These are phyloP conservation scores for Entonaema liquescens DNA, from an alignment of 495 filamentous ascomycete genomes.

Conservation along the genomic window DNA sequence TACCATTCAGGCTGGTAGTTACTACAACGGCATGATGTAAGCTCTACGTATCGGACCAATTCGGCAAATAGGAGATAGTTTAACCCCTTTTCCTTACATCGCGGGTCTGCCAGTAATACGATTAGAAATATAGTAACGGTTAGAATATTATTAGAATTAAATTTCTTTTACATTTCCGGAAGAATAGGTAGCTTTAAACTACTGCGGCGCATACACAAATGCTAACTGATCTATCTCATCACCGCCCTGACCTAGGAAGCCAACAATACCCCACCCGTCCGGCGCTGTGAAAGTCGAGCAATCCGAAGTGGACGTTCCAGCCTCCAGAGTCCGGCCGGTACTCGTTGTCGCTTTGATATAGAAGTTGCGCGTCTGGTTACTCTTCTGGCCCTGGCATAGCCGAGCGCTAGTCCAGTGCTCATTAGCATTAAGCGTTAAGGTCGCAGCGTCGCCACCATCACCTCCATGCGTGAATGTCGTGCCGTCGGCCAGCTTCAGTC, in stretches of 20 bases:
- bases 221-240: slow-evolving; percentile 68
- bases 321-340: slow-evolving; percentile 56
- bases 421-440: slow-evolving; percentile 53
- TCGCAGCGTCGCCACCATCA: slow-evolving; percentile 56
- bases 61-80: slow-evolving; percentile 10
- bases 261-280: slow-evolving; percentile 64
- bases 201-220: slow-evolving; percentile 61
- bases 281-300: slow-evolving; percentile 61
- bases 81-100: neutral
- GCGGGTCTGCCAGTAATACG: neutral
- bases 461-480: slow-evolving; percentile 63
- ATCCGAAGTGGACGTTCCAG: slow-evolving; percentile 58
- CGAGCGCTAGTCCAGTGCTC: slow-evolving; percentile 61
- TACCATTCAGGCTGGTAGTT: slow-evolving; percentile 26
- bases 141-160: slow-evolving; percentile 16
- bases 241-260: slow-evolving; percentile 65
- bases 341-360: slow-evolving; percentile 65
- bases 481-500: slow-evolving; percentile 57
- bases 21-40: slow-evolving; percentile 18
- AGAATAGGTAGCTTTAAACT: slow-evolving; percentile 6
- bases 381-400: slow-evolving; percentile 63
- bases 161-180: neutral
- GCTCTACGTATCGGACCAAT: slow-evolving; percentile 19
- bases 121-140: slow-evolving; percentile 10
- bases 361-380: slow-evolving; percentile 61